These are phyloP conservation scores for Anethum foeniculum DNA, from an alignment of 140 eudicot genomes.

Conservation along the genomic window DNA sequence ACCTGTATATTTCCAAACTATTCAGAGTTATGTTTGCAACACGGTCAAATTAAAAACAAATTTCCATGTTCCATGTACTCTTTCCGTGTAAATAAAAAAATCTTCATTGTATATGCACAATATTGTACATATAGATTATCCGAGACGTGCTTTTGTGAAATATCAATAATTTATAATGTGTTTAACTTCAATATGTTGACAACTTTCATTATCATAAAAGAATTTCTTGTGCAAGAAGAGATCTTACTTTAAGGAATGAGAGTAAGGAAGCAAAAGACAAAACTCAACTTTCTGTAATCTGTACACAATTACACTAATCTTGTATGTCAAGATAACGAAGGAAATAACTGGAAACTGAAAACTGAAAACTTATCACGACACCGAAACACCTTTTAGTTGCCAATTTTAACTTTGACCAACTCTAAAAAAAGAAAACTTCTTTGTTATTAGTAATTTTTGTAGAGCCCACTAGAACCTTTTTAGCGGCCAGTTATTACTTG, in stretches of 20 bases:
- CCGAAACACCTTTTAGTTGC: neutral
- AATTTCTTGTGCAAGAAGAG: neutral
- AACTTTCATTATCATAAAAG: neutral
- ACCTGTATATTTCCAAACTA: conserved; percentile 49
- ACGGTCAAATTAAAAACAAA: neutral
- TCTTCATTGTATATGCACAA: neutral
- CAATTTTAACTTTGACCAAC: neutral
- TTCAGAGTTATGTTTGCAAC: neutral
- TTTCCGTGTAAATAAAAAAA: neutral
- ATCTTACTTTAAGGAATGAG: neutral
- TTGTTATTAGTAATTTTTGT: neutral
- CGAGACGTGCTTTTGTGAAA: neutral
- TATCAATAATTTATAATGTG: neutral
- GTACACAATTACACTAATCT: neutral
- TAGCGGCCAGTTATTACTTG: neutral
- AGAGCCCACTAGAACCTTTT: neutral
- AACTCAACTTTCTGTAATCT: neutral
- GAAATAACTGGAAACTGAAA: neutral
- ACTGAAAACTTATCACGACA: neutral
- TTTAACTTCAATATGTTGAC: neutral
- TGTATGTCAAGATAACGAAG: neutral
- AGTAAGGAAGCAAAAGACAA: neutral
- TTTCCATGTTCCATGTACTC: neutral
- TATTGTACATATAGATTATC: neutral
- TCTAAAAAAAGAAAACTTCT: neutral